Evolutionary conservation across 495 filamentous ascomycete genomes (phyloP), one percentile per base, ranked within the genome.

Genomic region (Schizothecium vesticola): DNA sequence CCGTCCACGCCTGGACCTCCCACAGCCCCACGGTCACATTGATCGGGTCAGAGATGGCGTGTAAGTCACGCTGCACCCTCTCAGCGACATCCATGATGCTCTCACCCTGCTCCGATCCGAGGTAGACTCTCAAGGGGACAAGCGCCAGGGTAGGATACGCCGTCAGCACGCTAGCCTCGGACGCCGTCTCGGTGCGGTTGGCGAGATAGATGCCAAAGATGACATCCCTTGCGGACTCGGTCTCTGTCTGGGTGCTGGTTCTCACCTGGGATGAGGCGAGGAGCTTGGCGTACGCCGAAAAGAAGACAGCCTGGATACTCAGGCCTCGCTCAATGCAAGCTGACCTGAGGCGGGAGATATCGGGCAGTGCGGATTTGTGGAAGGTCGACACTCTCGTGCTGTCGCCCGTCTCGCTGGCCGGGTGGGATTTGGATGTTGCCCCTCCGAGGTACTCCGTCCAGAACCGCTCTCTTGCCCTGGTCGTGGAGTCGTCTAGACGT

Each of bases 391-490:
- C 66, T 6, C 72, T 70, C 0, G 4, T 26, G 24, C 33, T 16
- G 24, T 51, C 11, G 29, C 3, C 19, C 28, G 2, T 8, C 0
- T 29, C 63, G 4, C 1, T 13, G 59, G 19, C 1, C 7, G 19
- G 10, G 10, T 16, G 33, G 23, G 59, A 22, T 59, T 19, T 2
- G 68, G n/a, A 5, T 65, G 19, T 21, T 0, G 33, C 69, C 3
- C 70, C 74, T 19, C 59, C 59, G 33, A 89, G 79, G 71, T 90
- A 88, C 6, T 71, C 69, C 3, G 71, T 80, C 88, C 88, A 90
- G 75, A 90, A 90, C 23, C 66, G 10, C 56, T 62, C 56, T 56
- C 73, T 72, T 9, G 67, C 65, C 8, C 57, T 64, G 28, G 63
- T 28, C 59, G 56, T 11, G 70, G 74, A 0, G 24, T 65, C 22